Evolutionary conservation across 1,284 basidiomycete genomes (phyloP).

Genomic region (Earliella scabrosa): DNA sequence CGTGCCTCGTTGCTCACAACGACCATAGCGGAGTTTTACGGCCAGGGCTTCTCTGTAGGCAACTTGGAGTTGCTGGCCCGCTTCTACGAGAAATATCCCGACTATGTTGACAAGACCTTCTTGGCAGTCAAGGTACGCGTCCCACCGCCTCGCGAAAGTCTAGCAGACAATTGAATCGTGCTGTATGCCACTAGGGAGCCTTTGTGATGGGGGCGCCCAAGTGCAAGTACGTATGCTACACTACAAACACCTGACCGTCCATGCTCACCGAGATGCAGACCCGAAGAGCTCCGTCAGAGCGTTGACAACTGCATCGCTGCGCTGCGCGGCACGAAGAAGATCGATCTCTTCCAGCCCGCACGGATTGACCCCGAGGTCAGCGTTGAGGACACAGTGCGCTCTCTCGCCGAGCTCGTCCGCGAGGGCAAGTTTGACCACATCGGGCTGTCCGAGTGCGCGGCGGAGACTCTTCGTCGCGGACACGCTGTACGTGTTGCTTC

Average conservation of each 20-base stretch:
- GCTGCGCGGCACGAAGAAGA: slow-evolving; percentile 22
- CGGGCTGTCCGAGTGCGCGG: slow-evolving; percentile 52
- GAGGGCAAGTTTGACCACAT: slow-evolving; percentile 53
- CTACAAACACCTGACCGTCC: no score
- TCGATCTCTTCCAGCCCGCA: no score
- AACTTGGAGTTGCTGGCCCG: slow-evolving; percentile 47
- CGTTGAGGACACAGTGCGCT: background rate
- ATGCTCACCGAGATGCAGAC: no score
- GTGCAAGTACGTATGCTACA: no score
- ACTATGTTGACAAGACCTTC: slow-evolving; percentile 53
- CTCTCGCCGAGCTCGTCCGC: slow-evolving; percentile 32
- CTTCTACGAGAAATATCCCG: slow-evolving; percentile 54
- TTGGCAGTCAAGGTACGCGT: slow-evolving; percentile 44
- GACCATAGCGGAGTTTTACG: slow-evolving; percentile 46
- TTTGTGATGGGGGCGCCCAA: no score
- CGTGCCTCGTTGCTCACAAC: no score
- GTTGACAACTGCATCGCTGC: no score
- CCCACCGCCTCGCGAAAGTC: no score
- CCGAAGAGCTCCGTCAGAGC: no score
- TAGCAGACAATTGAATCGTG: no score
- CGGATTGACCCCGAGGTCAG: no score
- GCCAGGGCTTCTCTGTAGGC: slow-evolving; percentile 35
- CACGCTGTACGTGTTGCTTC: slow-evolving; percentile 9
- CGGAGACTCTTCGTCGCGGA: slow-evolving; percentile 46
- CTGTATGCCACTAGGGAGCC: no score